These are phyloP conservation scores for Talaromyces sp. DNA, from an alignment of 2,329 filamentous ascomycete species.

Conservation along the genomic window DNA sequence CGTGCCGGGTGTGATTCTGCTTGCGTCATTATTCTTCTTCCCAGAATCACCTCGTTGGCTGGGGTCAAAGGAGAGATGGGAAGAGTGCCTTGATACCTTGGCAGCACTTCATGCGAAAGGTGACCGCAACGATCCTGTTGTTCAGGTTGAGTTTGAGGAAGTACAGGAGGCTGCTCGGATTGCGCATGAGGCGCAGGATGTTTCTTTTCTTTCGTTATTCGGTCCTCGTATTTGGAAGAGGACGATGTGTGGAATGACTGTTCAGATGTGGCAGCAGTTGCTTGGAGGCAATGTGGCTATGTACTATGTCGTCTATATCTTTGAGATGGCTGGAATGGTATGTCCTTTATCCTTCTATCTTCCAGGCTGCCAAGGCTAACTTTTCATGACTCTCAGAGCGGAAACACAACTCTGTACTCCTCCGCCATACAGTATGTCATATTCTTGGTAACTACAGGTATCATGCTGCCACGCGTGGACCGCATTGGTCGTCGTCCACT, in stretches of 20 bases:
- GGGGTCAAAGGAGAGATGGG: conserved; percentile 58
- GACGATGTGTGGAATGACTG: conserved; percentile 53
- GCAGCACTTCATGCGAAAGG: conserved; percentile 59
- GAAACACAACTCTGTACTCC: conserved; percentile 49
- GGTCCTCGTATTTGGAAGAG: conserved; percentile 52
- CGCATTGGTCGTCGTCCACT: conserved; percentile 50
- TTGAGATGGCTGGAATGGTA: conserved; percentile 55
- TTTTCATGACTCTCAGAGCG: conserved; percentile 26
- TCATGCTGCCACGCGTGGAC: conserved; percentile 53
- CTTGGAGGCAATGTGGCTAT: conserved; percentile 59
- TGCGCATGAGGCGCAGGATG: conserved; percentile 49
- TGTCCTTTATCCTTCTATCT: too few species aligned
- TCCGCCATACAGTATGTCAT: conserved; percentile 59
- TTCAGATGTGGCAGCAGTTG: conserved; percentile 59
- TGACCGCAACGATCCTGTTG: conserved; percentile 53
- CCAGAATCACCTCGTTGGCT: conserved; percentile 64
- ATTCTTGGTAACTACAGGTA: conserved; percentile 54
- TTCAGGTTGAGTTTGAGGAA: conserved; percentile 53
- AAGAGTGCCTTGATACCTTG: conserved; percentile 52
- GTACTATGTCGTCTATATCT: conserved; percentile 63
- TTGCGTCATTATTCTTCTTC: conserved; percentile 56
- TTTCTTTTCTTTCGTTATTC: conserved; percentile 45
- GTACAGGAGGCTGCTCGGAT: conserved; percentile 47
- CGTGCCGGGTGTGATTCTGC: conserved; percentile 57
- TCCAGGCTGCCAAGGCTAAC: too few species aligned